Conservation (phyloP, 495 filamentous ascomycete species). For the Xylaria cubensis region DNA sequence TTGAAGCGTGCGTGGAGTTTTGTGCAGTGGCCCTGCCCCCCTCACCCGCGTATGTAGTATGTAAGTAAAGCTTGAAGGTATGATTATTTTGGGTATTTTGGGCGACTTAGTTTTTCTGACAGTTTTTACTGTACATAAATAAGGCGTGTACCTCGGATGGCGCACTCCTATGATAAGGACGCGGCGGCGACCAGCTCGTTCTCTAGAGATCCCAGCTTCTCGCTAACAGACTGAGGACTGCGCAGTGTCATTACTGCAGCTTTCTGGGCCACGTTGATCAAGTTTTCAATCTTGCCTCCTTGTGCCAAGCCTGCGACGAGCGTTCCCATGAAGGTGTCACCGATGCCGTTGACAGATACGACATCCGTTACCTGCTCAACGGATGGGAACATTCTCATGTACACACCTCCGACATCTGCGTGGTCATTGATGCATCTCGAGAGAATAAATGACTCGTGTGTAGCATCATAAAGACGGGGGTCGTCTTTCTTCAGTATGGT, state of each 20-base stretch:
- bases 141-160: not conserved
- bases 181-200: constrained; percentile 41
- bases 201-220: constrained; percentile 47
- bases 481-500: constrained; percentile 71
- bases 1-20: too few relatives aligned
- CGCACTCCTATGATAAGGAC: constrained; percentile 2
- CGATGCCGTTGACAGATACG: constrained; percentile 91
- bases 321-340: constrained; percentile 90
- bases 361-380: constrained; percentile 71
- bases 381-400: constrained; percentile 80
- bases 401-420: constrained; percentile 74
- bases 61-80: not conserved
- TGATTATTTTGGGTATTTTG: not conserved
- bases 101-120: not conserved
- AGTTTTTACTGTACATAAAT: not conserved
- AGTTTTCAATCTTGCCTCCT: constrained; percentile 54
- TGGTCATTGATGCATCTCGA: constrained; percentile 59
- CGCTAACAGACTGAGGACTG: constrained; percentile 73
- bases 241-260: constrained; percentile 78
- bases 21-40: too few relatives aligned
- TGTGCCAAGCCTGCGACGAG: constrained; percentile 69
- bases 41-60: too few relatives aligned
- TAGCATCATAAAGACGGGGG: constrained; percentile 63
- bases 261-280: constrained; percentile 69
- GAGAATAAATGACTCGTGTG: constrained; percentile 71